phyloP scores from a whole-genome alignment of 345 rosid genomes.

The Tarenaya hassleriana region DNA sequence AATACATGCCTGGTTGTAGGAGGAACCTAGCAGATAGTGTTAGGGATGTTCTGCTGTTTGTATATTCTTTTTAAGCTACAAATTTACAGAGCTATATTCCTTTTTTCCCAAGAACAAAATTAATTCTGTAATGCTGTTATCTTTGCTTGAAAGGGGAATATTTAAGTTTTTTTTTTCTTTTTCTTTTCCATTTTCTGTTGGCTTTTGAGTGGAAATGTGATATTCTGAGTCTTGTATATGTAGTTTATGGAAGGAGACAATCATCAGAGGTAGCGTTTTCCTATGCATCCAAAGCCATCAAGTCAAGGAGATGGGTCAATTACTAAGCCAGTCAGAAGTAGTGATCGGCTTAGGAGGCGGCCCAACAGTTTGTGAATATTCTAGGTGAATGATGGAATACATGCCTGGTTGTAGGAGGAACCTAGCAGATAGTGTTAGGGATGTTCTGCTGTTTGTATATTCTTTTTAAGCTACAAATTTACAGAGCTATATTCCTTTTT shows the following conservation, averaged over 20 bases:
- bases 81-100: neutral
- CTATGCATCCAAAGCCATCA: constrained; percentile 80
- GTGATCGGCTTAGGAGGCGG: constrained; percentile 88
- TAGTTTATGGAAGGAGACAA: constrained; percentile 48
- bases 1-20: constrained; percentile 5
- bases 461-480: neutral
- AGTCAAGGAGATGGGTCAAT: constrained; percentile 82
- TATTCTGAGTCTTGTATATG: constrained; percentile 18
- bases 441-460: neutral
- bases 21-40: constrained; percentile 6
- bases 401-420: constrained; percentile 2
- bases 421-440: constrained; percentile 3
- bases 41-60: neutral
- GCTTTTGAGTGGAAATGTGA: constrained; percentile 18
- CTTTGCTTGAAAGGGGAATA: no score
- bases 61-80: neutral
- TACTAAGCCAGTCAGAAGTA: constrained; percentile 79
- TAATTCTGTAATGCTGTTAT: neutral
- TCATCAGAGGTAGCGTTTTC: constrained; percentile 35
- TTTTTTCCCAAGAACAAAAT: neutral
- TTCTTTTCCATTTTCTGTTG: neutral
- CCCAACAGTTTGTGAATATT: constrained; percentile 33
- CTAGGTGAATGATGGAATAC: constrained; percentile 1
- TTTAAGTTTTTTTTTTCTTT: neutral
- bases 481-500: constrained; percentile 1